A percentile compares a stretch with the other conserved stretches of the same genome.
Conservation (phyloP, 179 eudicot genomes). For the Patellifolia procumbens region DNA sequence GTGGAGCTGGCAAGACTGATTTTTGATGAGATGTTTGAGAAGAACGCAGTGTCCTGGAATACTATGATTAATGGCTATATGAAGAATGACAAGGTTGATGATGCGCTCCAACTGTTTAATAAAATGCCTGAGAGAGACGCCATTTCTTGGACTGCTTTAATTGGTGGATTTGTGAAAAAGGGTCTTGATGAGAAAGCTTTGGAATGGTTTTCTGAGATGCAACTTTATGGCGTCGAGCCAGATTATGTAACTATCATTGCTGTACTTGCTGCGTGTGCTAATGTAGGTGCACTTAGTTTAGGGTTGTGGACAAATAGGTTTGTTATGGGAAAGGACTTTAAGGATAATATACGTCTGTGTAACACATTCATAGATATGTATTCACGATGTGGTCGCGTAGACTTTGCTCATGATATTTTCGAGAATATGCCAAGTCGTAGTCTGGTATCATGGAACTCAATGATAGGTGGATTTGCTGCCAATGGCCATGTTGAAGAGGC, state of each 20-base stretch:
- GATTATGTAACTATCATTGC: constrained; percentile 68
- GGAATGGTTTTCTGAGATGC: constrained; percentile 63
- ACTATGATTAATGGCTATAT: constrained; percentile 68
- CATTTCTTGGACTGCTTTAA: constrained; percentile 63
- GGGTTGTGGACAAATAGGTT: constrained; percentile 64
- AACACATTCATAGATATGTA: constrained; percentile 77
- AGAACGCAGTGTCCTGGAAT: constrained; percentile 69
- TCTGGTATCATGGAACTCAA: constrained; percentile 75
- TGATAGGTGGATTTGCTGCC: constrained; percentile 61
- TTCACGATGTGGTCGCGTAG: constrained; percentile 62
- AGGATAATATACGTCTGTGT: constrained; percentile 47
- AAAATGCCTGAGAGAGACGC: constrained; percentile 69
- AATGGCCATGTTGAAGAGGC: constrained; percentile 62
- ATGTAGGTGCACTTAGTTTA: constrained; percentile 56
- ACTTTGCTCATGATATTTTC: constrained; percentile 56
- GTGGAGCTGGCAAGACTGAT: constrained; percentile 42
- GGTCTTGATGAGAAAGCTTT: constrained; percentile 55
- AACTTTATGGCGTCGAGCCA: constrained; percentile 47
- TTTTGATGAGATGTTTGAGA: constrained; percentile 48
- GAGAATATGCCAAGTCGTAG: constrained; percentile 46
- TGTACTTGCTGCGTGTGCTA: constrained; percentile 63
- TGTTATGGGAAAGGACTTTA: constrained; percentile 33
- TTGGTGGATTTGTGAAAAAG: constrained; percentile 63
- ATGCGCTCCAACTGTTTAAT: constrained; percentile 56
- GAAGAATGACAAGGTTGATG: constrained; percentile 52